These are phyloP conservation scores for Vigna mungo DNA, from an alignment of 306 rosid genomes.

Conservation along the genomic window DNA sequence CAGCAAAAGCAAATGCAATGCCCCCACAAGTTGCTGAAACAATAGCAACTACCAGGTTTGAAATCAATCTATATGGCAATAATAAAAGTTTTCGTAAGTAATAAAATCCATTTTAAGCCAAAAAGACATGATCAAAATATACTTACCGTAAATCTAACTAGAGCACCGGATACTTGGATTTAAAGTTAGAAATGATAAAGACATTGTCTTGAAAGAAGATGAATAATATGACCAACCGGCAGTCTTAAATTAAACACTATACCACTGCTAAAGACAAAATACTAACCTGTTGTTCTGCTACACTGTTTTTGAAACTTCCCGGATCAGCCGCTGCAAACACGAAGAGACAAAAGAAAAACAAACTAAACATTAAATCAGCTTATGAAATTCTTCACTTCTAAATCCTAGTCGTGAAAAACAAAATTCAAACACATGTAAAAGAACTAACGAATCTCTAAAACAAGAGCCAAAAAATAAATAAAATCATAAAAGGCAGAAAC, in stretches of 20 bases:
- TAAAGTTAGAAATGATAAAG: conserved; percentile 86
- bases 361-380: conserved; percentile 22
- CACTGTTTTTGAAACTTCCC: conserved; percentile 96
- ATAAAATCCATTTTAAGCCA: conserved; percentile 18
- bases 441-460: background rate
- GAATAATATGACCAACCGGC: background rate
- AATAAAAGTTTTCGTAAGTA: conserved; percentile 40
- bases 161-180: conserved; percentile 94
- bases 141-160: conserved; percentile 85
- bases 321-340: conserved; percentile 71
- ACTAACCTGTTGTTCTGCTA: conserved; percentile 97
- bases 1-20: conserved; percentile 96
- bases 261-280: conserved; percentile 21
- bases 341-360: conserved; percentile 27
- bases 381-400: conserved; percentile 20
- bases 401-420: background rate
- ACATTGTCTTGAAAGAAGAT: conserved; percentile 82
- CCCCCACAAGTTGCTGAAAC: conserved; percentile 99
- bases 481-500: conserved; percentile 32
- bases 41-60: conserved; percentile 91
- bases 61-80: conserved; percentile 73
- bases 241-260: conserved; percentile 16
- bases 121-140: conserved; percentile 26
- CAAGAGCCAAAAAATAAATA: background rate
- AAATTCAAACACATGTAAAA: background rate